Base-by-base conservation (phyloP, 371 early-diverging fungal genomes). In the Haplosporangium sp. region DNA sequence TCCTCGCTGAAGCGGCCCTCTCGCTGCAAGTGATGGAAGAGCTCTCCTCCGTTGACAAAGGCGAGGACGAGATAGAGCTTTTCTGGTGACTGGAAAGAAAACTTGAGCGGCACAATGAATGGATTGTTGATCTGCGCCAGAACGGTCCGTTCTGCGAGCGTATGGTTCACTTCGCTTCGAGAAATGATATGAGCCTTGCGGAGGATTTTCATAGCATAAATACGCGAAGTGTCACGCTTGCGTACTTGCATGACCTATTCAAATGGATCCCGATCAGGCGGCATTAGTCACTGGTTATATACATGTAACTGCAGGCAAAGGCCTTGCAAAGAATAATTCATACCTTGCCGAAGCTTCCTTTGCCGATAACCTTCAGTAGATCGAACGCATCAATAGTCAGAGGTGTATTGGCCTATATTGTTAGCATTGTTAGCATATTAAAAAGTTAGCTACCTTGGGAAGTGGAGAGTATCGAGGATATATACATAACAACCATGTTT, bases 201-300 rank as follows among this genome's bases (percentile, higher is more conserved):
- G 58, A 98, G 80, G 50, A 97, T 95, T 83, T 99, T 99, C 94
- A 99, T 94, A 55, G 99, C 99, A 81, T 98, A 97, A 77, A 97
- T 95, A 62, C 96, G 93, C 66, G 90, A 91, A 12, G 96, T 96
- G 80, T 96, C 96, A 67, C 92, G 91, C 82, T 98, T 95, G 56
- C 95, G 92, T 23, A 97, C 97, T 80, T 97, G 96, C 89, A 96
- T 95, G 23, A 99, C 94, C 88, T 87, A 64, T 20, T 53, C 41
- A 23, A 23, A 21, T 23, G 36, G 36, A 13, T 57, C 10, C 29
- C 29, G 29, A 29, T 29, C 29, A 29, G 29, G 4, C 29, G 29
- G 29, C 29, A 29, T 29, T 29, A 29, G 29, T 2, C 29, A 29
- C 29, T 29, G 29, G 29, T 4, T 29, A 4, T 29, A 29, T 29